Conservation (phyloP, 257 asterid species). For the Jasminum sambac region DNA sequence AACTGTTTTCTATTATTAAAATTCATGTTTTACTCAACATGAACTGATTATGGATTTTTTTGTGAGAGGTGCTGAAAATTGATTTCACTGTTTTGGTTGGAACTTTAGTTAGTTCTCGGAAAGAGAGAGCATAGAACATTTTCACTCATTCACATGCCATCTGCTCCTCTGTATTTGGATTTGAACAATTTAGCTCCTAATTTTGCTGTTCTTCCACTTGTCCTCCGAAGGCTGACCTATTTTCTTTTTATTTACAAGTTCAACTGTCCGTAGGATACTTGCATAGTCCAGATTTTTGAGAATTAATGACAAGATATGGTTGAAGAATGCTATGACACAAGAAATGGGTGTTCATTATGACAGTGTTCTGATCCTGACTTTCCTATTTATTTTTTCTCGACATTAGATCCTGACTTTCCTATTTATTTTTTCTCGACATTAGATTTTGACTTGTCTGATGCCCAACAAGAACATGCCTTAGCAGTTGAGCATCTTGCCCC, state of each 20-base stretch:
- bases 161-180: no score
- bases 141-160: no score
- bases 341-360: neutral
- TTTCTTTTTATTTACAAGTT: no score
- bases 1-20: neutral
- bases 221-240: no score
- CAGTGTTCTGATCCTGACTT: conserved; percentile 7
- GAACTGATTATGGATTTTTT: neutral
- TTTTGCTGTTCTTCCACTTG: no score
- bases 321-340: conserved; percentile 2
- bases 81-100: no score
- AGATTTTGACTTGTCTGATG: conserved; percentile 76
- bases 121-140: no score
- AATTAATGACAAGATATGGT: neutral
- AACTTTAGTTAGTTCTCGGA: no score
- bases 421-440: conserved; percentile 12
- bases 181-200: no score
- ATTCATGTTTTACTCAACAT: neutral
- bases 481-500: conserved; percentile 87
- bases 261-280: neutral
- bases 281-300: neutral
- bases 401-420: conserved; percentile 55
- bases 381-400: conserved; percentile 1
- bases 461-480: conserved; percentile 92
- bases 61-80: neutral